Base-by-base conservation (phyloP, 179 eudicot species). In the Sideroxylon spinosum region DNA sequence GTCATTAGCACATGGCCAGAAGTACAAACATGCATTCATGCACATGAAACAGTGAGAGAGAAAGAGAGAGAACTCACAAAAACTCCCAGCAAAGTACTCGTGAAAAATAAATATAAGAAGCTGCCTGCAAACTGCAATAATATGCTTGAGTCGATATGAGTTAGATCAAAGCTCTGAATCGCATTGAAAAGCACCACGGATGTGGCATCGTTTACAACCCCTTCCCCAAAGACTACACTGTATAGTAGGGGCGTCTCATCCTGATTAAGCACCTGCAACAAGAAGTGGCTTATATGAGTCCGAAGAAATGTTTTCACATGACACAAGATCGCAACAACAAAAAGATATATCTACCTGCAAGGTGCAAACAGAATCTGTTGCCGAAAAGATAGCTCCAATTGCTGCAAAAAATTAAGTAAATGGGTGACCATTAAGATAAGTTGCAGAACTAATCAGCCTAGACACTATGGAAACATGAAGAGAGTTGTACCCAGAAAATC, bases 81-180 rank as follows among this genome's bases (percentile, higher is more conserved):
- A 13, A 88, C 94, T 81, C 99, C 99, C 72, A 95, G 88, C 62
- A 87, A 29, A 0, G 97, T 92, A 90, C 99, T 95, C 11, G 94
- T 23, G 53, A 88, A 66, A 82, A 95, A 94, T 68, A 95, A 82
- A 81, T 92, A 94, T 5, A 94, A 71, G 83, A 95, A 95, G 82
- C 83, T 95, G 69, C 97, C 97, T 19, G 78, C 20, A 48, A 95
- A 92, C 77, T 91, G 80, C 25, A 91, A 80, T 23, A 86, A 87
- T 70, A 80, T 87, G 83, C 86, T 71, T 62, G 90, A 79, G 77
- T 75, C 57, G 66, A 86, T 73, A 78, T 85, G 86, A 71, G 86
- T 76, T 9, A 85, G 77, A 64, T 88, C 91, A 67, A 88, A 86
- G 85, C 82, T 86, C 82, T 88, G 91, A 78, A 88, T 88, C n/a